Percentiles rank a stretch among this genome's conserved stretches.
Conservation (phyloP, 768 basidiomycete genomes). For the Termitomyces sp. region DNA sequence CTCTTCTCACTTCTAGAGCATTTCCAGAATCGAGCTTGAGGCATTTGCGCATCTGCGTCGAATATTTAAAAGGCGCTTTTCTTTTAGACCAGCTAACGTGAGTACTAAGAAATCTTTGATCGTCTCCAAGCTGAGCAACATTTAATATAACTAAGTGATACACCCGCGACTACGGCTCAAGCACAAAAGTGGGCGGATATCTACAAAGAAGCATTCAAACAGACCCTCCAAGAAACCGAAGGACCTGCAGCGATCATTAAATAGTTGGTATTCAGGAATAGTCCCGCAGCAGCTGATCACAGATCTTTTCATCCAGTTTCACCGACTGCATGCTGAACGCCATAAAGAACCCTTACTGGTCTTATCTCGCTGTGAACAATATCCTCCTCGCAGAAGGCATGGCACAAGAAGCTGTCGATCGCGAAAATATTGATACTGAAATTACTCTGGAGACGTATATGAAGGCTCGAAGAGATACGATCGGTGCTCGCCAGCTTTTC, state of each 20-base stretch:
- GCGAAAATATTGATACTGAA: background rate
- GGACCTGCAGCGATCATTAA: constrained; percentile 2
- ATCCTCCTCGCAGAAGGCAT: constrained; percentile 1
- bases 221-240: background rate
- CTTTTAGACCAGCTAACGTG: constrained; percentile 10
- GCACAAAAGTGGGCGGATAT: constrained; percentile 7
- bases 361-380: background rate
- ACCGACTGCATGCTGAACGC: background rate
- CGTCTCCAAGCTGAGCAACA: background rate
- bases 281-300: background rate
- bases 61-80: constrained; percentile 5
- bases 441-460: constrained; percentile 4
- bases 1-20: constrained; percentile 3
- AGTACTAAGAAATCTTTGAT: background rate
- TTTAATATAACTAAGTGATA: background rate
- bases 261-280: background rate
- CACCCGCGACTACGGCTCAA: background rate
- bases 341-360: background rate
- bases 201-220: constrained; percentile 1
- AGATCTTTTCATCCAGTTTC: background rate
- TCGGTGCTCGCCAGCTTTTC: constrained; percentile 4
- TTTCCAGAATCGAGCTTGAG: constrained; percentile 2
- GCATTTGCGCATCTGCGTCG: constrained; percentile 2
- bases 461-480: constrained; percentile 4
- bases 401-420: constrained; percentile 5